Evolutionary conservation across 2,329 filamentous ascomycete genomes (phyloP), one percentile per base, ranked within the genome.

Genomic region (Trichophaea hybrida): DNA sequence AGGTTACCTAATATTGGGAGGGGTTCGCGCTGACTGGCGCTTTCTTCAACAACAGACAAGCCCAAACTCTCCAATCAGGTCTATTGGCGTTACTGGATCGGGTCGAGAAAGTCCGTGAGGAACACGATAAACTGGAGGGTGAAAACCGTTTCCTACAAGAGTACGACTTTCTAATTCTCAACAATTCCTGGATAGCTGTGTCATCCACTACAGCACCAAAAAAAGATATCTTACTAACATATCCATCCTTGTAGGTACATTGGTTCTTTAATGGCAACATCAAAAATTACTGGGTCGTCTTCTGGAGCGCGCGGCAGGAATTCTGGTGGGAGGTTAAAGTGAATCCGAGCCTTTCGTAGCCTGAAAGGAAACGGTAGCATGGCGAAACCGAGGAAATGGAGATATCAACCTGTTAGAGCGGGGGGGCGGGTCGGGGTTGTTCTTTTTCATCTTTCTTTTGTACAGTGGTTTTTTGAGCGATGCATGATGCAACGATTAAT

Each of bases 61-160:
- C 91, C 61, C 88, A 88, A 72, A 81, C 82, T 51, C 77, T 97
- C 33, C 93, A 98, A 73, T 87, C 89, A 57, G 94, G 88, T 33
- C 81, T 98, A 37, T 78, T 94, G 63, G 87, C 85, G 64, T 85
- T 97, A 48, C 88, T 95, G 66, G 88, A 95, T 73, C 86, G 89
- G 55, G 94, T 97, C 71, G 93, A 98, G 70, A 87, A 88, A 34
- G 90, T 97, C 65, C 88, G 89, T 72, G 85, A 86, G 68, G 91
- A 97, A 71, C 90, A 98, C 71, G 88, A 96, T 74, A 96, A 95
- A 74, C 82, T 98, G 58, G 90, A 97, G 73, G 93, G 80, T 72
- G 90, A 96, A 72, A 98, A 98, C 78, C 91, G 89, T 69, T 96
- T 97, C 70, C 75, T 98, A 52, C 91, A 97, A 73, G 95, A 95